Evolutionary conservation across 2,329 filamentous ascomycete species (phyloP), one percentile per base, ranked within the genome.

Genomic region (Penicillium sp.): DNA sequence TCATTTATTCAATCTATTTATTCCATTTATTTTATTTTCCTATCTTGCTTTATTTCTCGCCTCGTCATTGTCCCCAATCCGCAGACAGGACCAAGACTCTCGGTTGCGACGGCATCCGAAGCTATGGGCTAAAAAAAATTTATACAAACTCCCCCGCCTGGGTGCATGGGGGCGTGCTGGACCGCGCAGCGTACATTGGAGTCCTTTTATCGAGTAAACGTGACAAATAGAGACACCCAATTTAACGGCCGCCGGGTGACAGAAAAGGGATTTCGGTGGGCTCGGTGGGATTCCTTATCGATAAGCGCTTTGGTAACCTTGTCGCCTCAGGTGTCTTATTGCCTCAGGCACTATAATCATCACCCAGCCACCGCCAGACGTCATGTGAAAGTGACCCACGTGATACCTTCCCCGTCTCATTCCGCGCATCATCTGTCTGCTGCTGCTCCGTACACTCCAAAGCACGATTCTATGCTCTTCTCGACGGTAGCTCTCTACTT

Each of bases 151-250:
- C 41, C 46, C 48, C 45, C 33, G 46, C 39, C 30, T 46, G 44
- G 28, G 6, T 30, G 2, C 27, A 9, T 14, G 49, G 54, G 50
- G 50, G 43, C 58, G 61, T 63, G 56, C 61, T 62, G 53, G 46
- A 30, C 42, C 57, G 33, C 56, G 47, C 59, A 52, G 54, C 55
- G 61, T 63, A 63, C 28, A 63, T 55, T 62, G 53, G 54, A 59
- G 55, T 54, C 60, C 45, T 38, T 56, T 53, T 56, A 62, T 60
- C 57, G 35, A 50, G 33, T 53, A 51, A 55, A 54, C 38, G 60
- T 63, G 61, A 63, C 61, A 63, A 63, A 63, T 63, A 55, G n/a
- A 39, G 53, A 53, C 50, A 57, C 47, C 50, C 54, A 63, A 63
- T 63, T 62, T 52, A 53, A 46, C 39, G 42, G 41, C 8, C 46